Conservation (phyloP, 176 grass and related monocot genomes). For the Musa acuminata region DNA sequence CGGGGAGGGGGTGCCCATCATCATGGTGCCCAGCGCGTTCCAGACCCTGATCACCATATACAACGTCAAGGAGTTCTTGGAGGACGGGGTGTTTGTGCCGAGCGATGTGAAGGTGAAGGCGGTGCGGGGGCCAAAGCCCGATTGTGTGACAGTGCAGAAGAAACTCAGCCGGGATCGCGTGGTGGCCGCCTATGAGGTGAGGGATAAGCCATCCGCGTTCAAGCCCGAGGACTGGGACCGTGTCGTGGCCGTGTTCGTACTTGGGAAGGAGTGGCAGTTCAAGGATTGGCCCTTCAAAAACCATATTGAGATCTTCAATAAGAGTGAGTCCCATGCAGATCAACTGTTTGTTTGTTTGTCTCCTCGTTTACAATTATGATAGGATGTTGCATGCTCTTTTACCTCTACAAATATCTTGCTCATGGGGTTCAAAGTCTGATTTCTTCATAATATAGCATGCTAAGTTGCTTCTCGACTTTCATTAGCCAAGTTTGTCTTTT, state of each 20-base stretch:
- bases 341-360: not conserved
- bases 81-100: slow-evolving; percentile 75
- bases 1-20: slow-evolving; percentile 71
- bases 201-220: slow-evolving; percentile 69
- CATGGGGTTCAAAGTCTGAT: not conserved
- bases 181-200: slow-evolving; percentile 56
- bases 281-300: slow-evolving; percentile 99
- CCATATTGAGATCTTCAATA: slow-evolving; percentile 96
- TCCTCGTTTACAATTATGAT: no score
- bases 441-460: not conserved
- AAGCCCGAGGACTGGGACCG: slow-evolving; percentile 78
- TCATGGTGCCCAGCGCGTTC: slow-evolving; percentile 90
- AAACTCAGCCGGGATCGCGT: slow-evolving; percentile 56
- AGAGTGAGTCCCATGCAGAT: slow-evolving; percentile 29
- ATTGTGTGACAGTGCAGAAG: slow-evolving; percentile 89
- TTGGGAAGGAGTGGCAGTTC: slow-evolving; percentile 98
- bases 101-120: slow-evolving; percentile 80
- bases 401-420: no score
- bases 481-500: not conserved
- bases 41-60: slow-evolving; percentile 90
- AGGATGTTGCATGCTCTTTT: no score
- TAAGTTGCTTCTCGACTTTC: not conserved
- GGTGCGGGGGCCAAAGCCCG: slow-evolving; percentile 55
- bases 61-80: slow-evolving; percentile 88
- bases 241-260: slow-evolving; percentile 78